Conservation (phyloP, 306 rosid species). For the Coriaria nepalensis region DNA sequence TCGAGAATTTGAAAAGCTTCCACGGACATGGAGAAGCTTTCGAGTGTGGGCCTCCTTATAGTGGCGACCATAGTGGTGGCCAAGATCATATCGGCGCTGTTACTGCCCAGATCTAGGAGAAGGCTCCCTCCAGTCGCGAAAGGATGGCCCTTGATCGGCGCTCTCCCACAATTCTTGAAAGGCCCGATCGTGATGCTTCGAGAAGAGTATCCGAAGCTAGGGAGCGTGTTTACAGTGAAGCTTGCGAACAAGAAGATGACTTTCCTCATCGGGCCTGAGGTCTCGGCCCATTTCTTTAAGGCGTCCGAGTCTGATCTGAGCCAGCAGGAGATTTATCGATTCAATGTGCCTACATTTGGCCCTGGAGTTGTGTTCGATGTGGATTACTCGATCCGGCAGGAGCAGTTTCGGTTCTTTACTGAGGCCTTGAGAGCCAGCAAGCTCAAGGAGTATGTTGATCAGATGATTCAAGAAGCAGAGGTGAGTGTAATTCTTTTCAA, state of each 20-base stretch:
- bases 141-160: conserved; percentile 56
- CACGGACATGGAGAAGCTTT: conserved; percentile 28
- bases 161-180: conserved; percentile 45
- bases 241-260: conserved; percentile 59
- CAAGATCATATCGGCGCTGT: conserved; percentile 35
- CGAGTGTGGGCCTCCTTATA: conserved; percentile 41
- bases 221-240: conserved; percentile 68
- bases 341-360: conserved; percentile 92
- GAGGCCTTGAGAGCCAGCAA: conserved; percentile 78
- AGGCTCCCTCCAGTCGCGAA: conserved; percentile 49
- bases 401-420: conserved; percentile 87
- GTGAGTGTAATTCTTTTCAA: conserved; percentile 13
- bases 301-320: conserved; percentile 81
- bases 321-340: conserved; percentile 90
- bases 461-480: conserved; percentile 89
- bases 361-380: conserved; percentile 95
- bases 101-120: conserved; percentile 45
- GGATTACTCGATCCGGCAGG: conserved; percentile 77
- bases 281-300: conserved; percentile 79
- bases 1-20: not conserved
- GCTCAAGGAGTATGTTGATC: conserved; percentile 79
- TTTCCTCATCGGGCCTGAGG: conserved; percentile 87
- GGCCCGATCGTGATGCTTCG: conserved; percentile 80
- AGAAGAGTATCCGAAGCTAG: conserved; percentile 74
- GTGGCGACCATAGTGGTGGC: conserved; percentile 51